Evolutionary conservation across 208 protist species (phyloP), one percentile per base, ranked within the genome.

Genomic region (Trypanosoma brucei): DNA sequence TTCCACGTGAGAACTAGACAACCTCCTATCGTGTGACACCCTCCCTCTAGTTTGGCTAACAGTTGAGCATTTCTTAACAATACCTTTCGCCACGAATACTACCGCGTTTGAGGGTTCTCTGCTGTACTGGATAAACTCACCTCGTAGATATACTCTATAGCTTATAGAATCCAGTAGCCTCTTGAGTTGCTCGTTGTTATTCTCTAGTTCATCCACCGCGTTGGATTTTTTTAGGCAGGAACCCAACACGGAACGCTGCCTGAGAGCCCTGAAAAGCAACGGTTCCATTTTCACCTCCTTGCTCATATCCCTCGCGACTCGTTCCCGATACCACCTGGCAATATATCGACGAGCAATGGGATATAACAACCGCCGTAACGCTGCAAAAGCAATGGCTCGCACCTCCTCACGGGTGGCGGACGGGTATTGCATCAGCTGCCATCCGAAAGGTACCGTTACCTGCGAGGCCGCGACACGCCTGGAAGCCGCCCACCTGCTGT

Each of bases 71-170:
- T 59, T 70, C 13, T 48, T 52, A 30, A 91, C 56, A 9, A 58
- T 40, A 11, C 87, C 87, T 36, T 63, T 67, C 45, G 91, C 51
- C 40, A 93, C 42, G 31, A 93, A 49, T 9, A 85, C 64, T 62
- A 93, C 87, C 72, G 75, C 76, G 53, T 74, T 72, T 13, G 75
- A 76, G 6, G 83, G 87, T 66, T 93, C 87, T 50, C 65, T 61
- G 31, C 65, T 56, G 75, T 79, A 89, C 68, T 90, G 79, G 46
- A 93, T 63, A 7, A 77, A 33, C 64, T 93, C 87, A 0, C 64
- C 57, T 34, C 81, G 73, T 38, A 84, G 36, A 58, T 80, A 81
- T 35, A 78, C 59, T 3, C 51, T 5, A 45, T 78, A 54, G 45
- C 30, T 57, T 42, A 52, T 66, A 11, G 35, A 60, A 1, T 31